Conservation (phyloP, 768 basidiomycete genomes). For the Rhodotorula kratochvilovae region DNA sequence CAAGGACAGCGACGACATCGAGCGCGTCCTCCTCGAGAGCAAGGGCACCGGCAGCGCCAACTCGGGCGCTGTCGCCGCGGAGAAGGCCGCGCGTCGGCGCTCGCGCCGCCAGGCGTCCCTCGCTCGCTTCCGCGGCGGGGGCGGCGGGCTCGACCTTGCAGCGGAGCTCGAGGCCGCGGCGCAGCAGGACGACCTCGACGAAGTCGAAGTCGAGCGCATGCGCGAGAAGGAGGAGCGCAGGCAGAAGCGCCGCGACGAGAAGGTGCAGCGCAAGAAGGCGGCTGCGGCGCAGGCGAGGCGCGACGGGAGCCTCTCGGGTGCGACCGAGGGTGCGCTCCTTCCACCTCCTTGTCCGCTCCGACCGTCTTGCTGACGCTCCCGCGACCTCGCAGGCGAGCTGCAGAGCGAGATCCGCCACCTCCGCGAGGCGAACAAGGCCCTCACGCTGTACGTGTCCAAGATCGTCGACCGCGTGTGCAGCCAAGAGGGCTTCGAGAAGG, state of each 20-base stretch:
- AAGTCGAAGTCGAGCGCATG: constrained; percentile 4
- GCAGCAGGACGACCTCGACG: constrained; percentile 18
- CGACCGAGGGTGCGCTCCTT: constrained; percentile 13
- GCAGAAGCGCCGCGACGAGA: constrained; percentile 11
- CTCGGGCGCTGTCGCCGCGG: constrained; percentile 31
- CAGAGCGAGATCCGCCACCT: constrained; percentile 35
- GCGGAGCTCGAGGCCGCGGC: constrained; percentile 40
- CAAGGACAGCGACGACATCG: constrained; percentile 26
- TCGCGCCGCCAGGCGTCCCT: neutral
- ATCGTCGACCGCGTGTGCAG: constrained; percentile 96
- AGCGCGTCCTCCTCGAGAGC: constrained; percentile 33
- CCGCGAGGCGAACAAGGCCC: constrained; percentile 52
- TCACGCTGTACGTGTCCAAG: constrained; percentile 92
- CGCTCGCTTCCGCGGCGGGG: neutral
- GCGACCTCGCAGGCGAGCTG: neutral
- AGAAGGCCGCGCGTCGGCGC: neutral
- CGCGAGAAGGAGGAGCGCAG: constrained; percentile 16
- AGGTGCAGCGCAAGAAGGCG: constrained; percentile 3
- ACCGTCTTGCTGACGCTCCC: neutral
- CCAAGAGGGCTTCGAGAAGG: constrained; percentile 94
- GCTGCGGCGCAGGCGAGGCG: constrained; percentile 19
- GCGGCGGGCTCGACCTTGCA: constrained; percentile 37
- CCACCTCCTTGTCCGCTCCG: neutral
- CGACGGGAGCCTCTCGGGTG: constrained; percentile 6
- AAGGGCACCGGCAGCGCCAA: constrained; percentile 20